Base-by-base conservation (phyloP, 768 basidiomycete genomes). In the Rhodotorula paludigena region DNA sequence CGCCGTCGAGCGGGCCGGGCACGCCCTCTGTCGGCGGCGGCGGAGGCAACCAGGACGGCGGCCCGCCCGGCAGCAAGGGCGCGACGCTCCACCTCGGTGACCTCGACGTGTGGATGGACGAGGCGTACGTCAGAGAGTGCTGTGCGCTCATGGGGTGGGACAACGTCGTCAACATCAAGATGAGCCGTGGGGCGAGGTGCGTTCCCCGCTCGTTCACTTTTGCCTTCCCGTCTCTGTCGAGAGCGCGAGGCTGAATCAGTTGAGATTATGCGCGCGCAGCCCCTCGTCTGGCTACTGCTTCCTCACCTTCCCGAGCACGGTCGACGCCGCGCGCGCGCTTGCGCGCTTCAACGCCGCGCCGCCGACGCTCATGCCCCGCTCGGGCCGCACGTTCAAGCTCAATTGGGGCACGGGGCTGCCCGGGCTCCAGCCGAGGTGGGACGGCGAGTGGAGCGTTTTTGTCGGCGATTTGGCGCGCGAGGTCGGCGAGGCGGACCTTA, bases 21-120 rank as follows among this genome's bases (percentile, higher is more conserved):
- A n/a, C n/a, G n/a, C n/a, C n/a, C n/a, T n/a, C n/a, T n/a, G n/a
- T n/a, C n/a, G n/a, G n/a, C n/a, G n/a, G n/a, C n/a, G n/a, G n/a
- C n/a, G n/a, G n/a, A n/a, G n/a, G n/a, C n/a, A n/a, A n/a, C n/a
- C n/a, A n/a, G n/a, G n/a, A n/a, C n/a, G n/a, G n/a, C n/a, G n/a
- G 57, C n/a, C 54, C 69, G 10, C 48, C 54, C 18, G 70, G 62
- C 14, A 25, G 41, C 41, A 53, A 35, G 39, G 71, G 71, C 32
- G 55, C 71, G n/a, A 71, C 69, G 41, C 48, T 76, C 28, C 66
- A 72, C 49, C 55, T 92, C 85, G 85, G 86, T 72, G 88, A 90
- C 75, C 84, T 94, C 61, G 92, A 94, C 78, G 86, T 87, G 73
- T 94, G 92, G 92, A 93, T 94, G 92, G 90, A 93, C 80, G 90